Base-by-base conservation (phyloP, 2,329 filamentous ascomycete species). In the Botryotinia calthae region DNA sequence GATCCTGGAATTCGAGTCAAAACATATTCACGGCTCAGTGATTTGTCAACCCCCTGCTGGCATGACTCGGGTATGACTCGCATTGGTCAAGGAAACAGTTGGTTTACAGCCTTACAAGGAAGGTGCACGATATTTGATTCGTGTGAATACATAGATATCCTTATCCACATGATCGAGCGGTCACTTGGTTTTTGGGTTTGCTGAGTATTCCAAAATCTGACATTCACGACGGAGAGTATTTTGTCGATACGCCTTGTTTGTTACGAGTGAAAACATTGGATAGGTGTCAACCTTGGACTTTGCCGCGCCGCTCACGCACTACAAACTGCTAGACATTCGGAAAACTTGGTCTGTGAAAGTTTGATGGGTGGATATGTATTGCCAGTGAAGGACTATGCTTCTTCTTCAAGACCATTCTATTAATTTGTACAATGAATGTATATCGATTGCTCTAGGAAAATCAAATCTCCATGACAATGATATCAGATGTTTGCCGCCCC, bases 31-130 rank as follows among this genome's bases (percentile, higher is more conserved):
- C 48, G 34, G 37, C 51, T 18, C 12, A 51, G 48, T 9, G 16
- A 16, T 44, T n/a, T 48, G 14, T 28, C 6, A 56, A 31, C 0
- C 20, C 12, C 37, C 25, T 54, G 25, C 34, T 16, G n/a, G 25
- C 31, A 28, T 54, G 34, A 67, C 18, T 56, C 34, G 48, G 54
- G 22, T 42, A 70, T 70, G 67, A 70, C 67, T 70, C 40, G 67
- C 54, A 70, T 70, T 34, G 40, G 40, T 12, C 28, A 20, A 18
- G 48, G 18, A 42, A 65, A 58, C 59, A n/a, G 69, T 71, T 66
- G 46, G 61, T 42, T 51, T 28, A 37, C 40, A 65, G 63, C 61
- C 67, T 70, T 65, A 67, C 54, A 66, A 63, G 65, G 64, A 74
- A 70, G 64, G 5, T 31, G 69, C 68, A 54, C 9, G 37, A 40